Evolutionary conservation across 768 basidiomycete species (phyloP).

Genomic region (Calocera viscosa): DNA sequence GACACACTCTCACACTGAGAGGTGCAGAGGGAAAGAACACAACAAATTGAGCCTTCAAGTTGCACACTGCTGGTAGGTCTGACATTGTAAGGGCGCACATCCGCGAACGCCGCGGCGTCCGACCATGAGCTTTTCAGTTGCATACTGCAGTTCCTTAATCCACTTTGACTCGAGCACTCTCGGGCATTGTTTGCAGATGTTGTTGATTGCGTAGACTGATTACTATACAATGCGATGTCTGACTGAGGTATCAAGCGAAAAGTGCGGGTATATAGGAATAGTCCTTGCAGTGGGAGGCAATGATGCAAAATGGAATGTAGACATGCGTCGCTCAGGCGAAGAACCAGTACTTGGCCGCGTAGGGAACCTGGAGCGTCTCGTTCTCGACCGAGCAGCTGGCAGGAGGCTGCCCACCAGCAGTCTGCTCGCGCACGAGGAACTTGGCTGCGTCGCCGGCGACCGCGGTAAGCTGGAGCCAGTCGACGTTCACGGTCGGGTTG

Average conservation of each 20-base stretch:
- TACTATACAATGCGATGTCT: constrained; percentile 14
- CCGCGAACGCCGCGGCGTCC: too few relatives aligned
- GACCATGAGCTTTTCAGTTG: too few relatives aligned
- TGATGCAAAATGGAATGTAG: constrained; percentile 8
- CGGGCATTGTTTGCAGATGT: too few relatives aligned
- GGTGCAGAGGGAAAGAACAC: too few relatives aligned
- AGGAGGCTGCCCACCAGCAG: constrained; percentile 47
- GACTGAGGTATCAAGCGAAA: constrained; percentile 12
- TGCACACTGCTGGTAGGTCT: too few relatives aligned
- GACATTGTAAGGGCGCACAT: too few relatives aligned
- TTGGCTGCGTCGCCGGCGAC: constrained; percentile 40
- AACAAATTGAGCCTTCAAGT: too few relatives aligned
- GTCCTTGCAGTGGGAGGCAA: constrained; percentile 27
- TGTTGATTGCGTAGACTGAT: too few relatives aligned
- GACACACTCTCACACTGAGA: too few relatives aligned
- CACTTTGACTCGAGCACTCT: too few relatives aligned
- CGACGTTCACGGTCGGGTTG: constrained; percentile 32
- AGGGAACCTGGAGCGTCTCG: constrained; percentile 21
- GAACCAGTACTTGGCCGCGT: constrained; percentile 25
- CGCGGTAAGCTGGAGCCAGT: constrained; percentile 42
- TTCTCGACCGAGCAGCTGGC: constrained; percentile 29
- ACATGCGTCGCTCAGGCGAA: background rate
- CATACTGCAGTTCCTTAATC: too few relatives aligned
- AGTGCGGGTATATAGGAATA: background rate
- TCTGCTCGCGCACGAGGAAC: constrained; percentile 41